Evolutionary conservation across 164 flowering plant species (phyloP), one percentile per base, ranked within the genome.

Genomic region (Aristolochia californica): DNA sequence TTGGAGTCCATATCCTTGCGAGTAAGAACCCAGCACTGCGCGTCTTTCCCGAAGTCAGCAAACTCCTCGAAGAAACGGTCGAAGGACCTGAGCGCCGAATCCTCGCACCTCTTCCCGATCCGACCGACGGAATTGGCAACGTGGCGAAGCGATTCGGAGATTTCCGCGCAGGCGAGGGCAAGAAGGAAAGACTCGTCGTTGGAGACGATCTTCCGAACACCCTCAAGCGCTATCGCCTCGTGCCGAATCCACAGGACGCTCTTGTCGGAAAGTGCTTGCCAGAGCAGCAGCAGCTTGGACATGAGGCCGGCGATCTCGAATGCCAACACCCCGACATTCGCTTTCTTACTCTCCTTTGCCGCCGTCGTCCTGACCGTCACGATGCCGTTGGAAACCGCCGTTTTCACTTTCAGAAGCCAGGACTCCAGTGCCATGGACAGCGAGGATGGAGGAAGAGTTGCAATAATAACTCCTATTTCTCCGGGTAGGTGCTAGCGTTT

Each of bases 151-250:
- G 67, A 77, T 24, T 88, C 85, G 4, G 72, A 68, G 26, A 82
- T 49, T 55, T 91, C 96, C 0, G 96, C 90, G 48, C 95, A 82
- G 21, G 95, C 98, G 1, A 91, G 78, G 62, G 76, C 63, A 20
- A 88, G 75, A 40, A 88, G 85, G 66, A 91, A 83, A 9, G 75
- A 45, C 10, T 91, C 96, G 63, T 91, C 95, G 64, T 74, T 78
- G 27, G 98, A 88, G 61, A 91, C 87, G 49, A 91, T 79, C 68
- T 86, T 88, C 2, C 79, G 79, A n/a, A 88, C 83, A 16, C 96
- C 98, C 61, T 86, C 87, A 4, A 88, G 78, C 10, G 77, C 59
- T 17, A 82, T 74, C 2, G 82, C 69, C 12, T 82, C 81, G 55
- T 70, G 67, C 16, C 80, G 77, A 28, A 84, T 66, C 11, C 79